These are phyloP conservation scores for Ocimum tenuiflorum DNA, from an alignment of 257 asterid species.

Conservation along the genomic window DNA sequence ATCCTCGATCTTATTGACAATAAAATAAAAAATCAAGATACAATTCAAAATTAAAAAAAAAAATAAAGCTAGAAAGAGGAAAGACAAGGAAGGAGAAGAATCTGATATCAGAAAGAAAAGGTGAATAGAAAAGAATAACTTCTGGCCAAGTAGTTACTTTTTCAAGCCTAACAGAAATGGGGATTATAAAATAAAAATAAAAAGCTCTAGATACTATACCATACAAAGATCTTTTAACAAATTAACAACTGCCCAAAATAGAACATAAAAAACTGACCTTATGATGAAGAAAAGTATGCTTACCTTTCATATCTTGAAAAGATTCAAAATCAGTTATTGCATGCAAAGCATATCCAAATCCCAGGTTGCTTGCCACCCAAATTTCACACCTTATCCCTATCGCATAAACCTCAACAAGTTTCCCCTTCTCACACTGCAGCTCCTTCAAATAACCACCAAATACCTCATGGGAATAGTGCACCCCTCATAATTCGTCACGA, in stretches of 20 bases:
- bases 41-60: too few relatives aligned
- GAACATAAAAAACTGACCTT: neutral
- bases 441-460: conserved; percentile 44
- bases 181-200: too few relatives aligned
- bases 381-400: conserved; percentile 24
- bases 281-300: conserved; percentile 48
- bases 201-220: too few relatives aligned
- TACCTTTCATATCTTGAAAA: conserved; percentile 22
- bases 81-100: too few relatives aligned
- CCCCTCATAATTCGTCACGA: neutral
- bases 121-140: too few relatives aligned
- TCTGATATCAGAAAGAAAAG: too few relatives aligned
- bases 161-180: too few relatives aligned
- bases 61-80: neutral
- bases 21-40: too few relatives aligned
- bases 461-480: conserved; percentile 22
- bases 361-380: conserved; percentile 24
- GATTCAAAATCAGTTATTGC: conserved; percentile 43
- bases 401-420: conserved; percentile 20
- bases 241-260: conserved; percentile 1
- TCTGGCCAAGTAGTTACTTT: too few relatives aligned
- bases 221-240: neutral
- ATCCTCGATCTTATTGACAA: too few relatives aligned
- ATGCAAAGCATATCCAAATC: conserved; percentile 53
- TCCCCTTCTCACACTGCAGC: conserved; percentile 20